Base-by-base conservation (phyloP, 2,329 filamentous ascomycete genomes). In the Mariannaea sp. region DNA sequence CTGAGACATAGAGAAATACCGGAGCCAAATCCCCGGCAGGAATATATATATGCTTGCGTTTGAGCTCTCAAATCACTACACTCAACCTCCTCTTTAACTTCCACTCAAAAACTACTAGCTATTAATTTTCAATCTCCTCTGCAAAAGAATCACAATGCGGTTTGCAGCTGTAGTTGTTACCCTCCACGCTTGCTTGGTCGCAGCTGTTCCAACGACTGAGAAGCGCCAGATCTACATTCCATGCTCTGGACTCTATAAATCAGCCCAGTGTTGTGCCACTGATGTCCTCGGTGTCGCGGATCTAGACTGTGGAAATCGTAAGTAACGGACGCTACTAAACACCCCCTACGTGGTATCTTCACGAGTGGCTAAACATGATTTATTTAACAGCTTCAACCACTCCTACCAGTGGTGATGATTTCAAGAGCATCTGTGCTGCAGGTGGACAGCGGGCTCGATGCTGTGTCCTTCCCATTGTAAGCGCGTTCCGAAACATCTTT, bases 181-280 rank as follows among this genome's bases (percentile, higher is more conserved):
- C 48, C 51, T 66, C 40, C 49, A 62, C 35, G 65, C 69, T 22
- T 42, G 49, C 22, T 24, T 41, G 38, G 59, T 66, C 40, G 58
- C 61, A 30, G 58, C 70, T 26, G 65, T 70, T 7, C 65, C 68
- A 5, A 58, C 64, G 39, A 46, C 65, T n/a, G 67, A 69, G 30
- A 68, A 71, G 53, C 72, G 74, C 41, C 58, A 65, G 26, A 49
- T 59, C 5, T 79, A 77, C 49, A 44, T 62, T 7, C 68, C 77
- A 35, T 80, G 78, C 64, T 69, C 68, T 24, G 71, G 71, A 14
- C 70, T 78, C 16, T 77, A 77, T 61, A 67, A 65, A 59, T 73
- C 61, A 26, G 64, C 79, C 3, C 77, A 80, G 59, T 87, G 84
- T 76, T 87, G 84, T 66, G 80, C 83, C 12, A 84, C 82, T 19